A percentile compares a stretch with the other conserved stretches of the same genome.
phyloP scores from a whole-genome alignment of 208 protist genomes.

The Trypanosoma conorhini region DNA sequence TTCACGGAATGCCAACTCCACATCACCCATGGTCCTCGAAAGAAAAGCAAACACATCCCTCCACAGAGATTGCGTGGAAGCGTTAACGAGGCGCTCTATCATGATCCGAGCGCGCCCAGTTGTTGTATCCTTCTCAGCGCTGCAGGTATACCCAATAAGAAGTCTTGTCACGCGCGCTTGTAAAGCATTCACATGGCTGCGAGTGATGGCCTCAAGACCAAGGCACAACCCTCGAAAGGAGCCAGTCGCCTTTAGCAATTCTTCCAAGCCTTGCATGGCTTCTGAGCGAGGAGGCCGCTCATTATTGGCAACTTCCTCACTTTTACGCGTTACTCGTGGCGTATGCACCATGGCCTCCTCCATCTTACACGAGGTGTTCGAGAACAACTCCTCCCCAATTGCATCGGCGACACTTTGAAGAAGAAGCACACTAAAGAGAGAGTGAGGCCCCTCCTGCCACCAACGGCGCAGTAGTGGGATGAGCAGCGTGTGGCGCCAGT shows the following conservation, averaged over 20 bases:
- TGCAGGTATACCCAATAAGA: background rate
- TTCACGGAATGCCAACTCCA: constrained; percentile 17
- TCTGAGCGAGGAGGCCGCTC: background rate
- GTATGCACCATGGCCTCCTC: background rate
- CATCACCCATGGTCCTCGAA: constrained; percentile 1
- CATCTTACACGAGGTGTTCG: background rate
- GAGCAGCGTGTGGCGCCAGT: constrained; percentile 20
- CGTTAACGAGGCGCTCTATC: constrained; percentile 12
- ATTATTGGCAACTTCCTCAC: background rate
- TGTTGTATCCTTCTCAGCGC: background rate
- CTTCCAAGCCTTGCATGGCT: constrained; percentile 20
- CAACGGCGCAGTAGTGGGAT: constrained; percentile 30
- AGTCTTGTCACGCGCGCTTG: constrained; percentile 12
- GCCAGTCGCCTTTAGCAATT: constrained; percentile 27
- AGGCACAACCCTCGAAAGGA: constrained; percentile 38
- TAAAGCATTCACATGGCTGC: constrained; percentile 9
- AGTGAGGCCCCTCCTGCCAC: constrained; percentile 9
- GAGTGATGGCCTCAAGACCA: constrained; percentile 29
- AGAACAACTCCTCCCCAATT: constrained; percentile 12
- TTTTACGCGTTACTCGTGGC: background rate
- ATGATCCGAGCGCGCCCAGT: background rate
- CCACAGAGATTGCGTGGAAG: background rate
- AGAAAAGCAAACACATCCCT: constrained; percentile 24
- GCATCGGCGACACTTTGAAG: constrained; percentile 18
- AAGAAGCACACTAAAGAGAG: constrained; percentile 7